Conservation (phyloP, 805 yeast species). For the Maudiozyma serrabonitensis region DNA sequence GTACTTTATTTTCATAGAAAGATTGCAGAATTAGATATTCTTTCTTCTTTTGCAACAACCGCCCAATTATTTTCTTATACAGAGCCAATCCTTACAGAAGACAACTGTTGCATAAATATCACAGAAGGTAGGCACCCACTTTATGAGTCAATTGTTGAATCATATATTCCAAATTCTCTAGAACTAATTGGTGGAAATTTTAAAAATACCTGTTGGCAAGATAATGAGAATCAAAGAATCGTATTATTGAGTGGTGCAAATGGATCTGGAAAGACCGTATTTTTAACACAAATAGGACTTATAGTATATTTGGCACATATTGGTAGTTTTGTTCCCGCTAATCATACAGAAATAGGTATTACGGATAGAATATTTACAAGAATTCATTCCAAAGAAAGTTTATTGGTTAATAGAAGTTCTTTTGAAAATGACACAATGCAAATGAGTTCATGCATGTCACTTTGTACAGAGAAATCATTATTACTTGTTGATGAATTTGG, state of each 20-base stretch:
- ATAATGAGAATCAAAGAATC: constrained; percentile 16
- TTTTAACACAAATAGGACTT: constrained; percentile 39
- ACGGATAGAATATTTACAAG: constrained; percentile 41
- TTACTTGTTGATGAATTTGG: constrained; percentile 47
- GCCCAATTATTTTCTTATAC: constrained; percentile 22
- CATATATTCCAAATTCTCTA: constrained; percentile 38
- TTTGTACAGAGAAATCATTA: constrained; percentile 34
- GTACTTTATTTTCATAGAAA: constrained; percentile 15
- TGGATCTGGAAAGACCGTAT: constrained; percentile 45
- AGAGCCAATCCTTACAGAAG: constrained; percentile 27
- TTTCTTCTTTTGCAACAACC: constrained; percentile 28
- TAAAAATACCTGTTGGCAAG: constrained; percentile 5
- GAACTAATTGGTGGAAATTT: constrained; percentile 18
- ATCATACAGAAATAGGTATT: constrained; percentile 35
- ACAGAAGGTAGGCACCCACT: constrained; percentile 39
- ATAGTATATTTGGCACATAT: constrained; percentile 42
- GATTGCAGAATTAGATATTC: constrained; percentile 33
- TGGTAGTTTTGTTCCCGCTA: constrained; percentile 48
- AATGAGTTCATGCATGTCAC: constrained; percentile 34
- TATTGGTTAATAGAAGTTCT: constrained; percentile 36
- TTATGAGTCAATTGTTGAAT: constrained; percentile 31
- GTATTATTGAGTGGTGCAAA: constrained; percentile 42
- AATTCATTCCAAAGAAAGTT: constrained; percentile 33
- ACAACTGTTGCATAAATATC: constrained; percentile 24
- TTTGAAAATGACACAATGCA: constrained; percentile 41